phyloP scores from a whole-genome alignment of 2,329 filamentous ascomycete genomes.

The Colletotrichum sp. region DNA sequence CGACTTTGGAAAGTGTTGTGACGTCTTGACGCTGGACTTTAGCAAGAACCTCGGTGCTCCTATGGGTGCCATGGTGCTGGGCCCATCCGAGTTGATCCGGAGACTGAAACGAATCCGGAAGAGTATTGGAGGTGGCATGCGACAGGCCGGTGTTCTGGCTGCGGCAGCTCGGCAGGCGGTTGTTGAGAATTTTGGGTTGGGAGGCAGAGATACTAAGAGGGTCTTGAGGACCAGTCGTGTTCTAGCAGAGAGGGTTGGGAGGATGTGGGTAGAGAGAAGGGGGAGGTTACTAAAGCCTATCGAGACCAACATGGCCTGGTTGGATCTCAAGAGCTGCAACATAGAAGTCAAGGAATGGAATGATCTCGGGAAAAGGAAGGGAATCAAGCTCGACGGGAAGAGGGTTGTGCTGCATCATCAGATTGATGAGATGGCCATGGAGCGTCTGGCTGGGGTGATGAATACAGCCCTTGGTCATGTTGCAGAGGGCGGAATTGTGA shows the following conservation, averaged over 20 bases:
- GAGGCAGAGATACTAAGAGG: conserved; percentile 26
- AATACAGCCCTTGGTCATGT: neutral
- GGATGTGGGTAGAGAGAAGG: conserved; percentile 67
- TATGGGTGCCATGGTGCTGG: conserved; percentile 53
- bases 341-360: neutral
- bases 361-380: neutral
- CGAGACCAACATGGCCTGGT: conserved; percentile 82
- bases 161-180: conserved; percentile 79
- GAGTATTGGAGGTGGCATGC: conserved; percentile 77
- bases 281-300: conserved; percentile 68
- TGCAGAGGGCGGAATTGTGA: neutral
- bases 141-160: conserved; percentile 78
- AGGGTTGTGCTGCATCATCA: conserved; percentile 15
- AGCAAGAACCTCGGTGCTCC: conserved; percentile 60
- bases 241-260: conserved; percentile 62
- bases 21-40: conserved; percentile 65
- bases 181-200: conserved; percentile 75
- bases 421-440: neutral
- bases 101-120: conserved; percentile 80
- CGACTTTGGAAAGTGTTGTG: conserved; percentile 50
- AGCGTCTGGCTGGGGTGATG: neutral
- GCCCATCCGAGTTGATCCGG: conserved; percentile 59
- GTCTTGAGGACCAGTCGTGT: conserved; percentile 60
- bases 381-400: conserved; percentile 12
- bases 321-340: conserved; percentile 34